Evolutionary conservation across 441 rosid genomes (phyloP).

Genomic region (Melastoma candidum): DNA sequence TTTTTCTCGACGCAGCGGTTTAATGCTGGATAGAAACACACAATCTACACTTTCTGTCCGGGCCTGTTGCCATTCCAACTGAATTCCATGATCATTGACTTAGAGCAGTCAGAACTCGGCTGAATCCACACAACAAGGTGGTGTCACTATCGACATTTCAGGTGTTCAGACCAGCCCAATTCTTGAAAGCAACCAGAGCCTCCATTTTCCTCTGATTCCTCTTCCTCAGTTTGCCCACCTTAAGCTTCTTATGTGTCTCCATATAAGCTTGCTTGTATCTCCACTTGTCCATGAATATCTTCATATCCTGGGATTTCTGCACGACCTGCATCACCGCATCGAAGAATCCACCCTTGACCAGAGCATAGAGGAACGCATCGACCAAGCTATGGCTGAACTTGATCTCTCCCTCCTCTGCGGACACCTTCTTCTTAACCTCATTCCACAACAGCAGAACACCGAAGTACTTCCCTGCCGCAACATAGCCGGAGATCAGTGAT

Average conservation of each 20-base stretch:
- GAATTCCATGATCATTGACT: too few species aligned
- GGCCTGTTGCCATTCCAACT: too few species aligned
- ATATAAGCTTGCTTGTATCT: conserved; percentile 89
- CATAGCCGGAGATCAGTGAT: conserved; percentile 72
- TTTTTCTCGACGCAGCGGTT: too few species aligned
- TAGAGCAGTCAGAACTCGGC: too few species aligned
- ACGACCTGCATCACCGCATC: conserved; percentile 95
- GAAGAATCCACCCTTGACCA: conserved; percentile 88
- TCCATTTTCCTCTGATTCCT: conserved; percentile 83
- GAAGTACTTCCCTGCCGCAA: conserved; percentile 69
- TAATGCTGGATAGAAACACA: too few species aligned
- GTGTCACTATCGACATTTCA: background rate
- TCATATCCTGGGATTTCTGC: conserved; percentile 80
- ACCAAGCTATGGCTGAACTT: conserved; percentile 55
- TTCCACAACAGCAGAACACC: conserved; percentile 69
- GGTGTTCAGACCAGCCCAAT: conserved; percentile 87
- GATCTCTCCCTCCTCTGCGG: conserved; percentile 37
- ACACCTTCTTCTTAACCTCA: conserved; percentile 60
- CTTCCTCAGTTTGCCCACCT: conserved; percentile 73
- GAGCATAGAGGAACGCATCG: conserved; percentile 76
- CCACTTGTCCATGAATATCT: conserved; percentile 91
- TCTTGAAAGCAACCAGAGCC: conserved; percentile 86
- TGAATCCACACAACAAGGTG: too few species aligned
- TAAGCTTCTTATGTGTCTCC: conserved; percentile 90
- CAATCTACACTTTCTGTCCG: too few species aligned